phyloP scores from a whole-genome alignment of 2,329 filamentous ascomycete species.

The Nemania sp. region DNA sequence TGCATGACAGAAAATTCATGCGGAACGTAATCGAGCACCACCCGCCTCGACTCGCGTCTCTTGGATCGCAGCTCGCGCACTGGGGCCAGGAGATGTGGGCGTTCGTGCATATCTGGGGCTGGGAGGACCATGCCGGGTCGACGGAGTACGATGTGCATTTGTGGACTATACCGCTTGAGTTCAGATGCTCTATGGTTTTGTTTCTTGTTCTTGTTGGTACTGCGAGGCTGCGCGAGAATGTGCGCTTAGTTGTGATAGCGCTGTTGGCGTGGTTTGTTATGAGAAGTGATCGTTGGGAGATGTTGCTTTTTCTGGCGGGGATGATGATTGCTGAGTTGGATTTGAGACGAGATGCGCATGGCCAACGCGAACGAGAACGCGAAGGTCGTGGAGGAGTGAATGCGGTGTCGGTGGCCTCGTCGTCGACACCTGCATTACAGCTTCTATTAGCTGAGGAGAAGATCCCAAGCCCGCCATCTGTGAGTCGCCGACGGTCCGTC shows the following conservation, averaged over 20 bases:
- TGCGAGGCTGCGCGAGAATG: slow-evolving; percentile 48
- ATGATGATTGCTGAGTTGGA: slow-evolving; percentile 60
- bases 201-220: slow-evolving; percentile 57
- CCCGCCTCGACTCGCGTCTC: slow-evolving; percentile 43
- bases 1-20: slow-evolving; percentile 47
- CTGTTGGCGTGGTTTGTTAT: slow-evolving; percentile 50
- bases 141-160: slow-evolving; percentile 61
- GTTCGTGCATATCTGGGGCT: slow-evolving; percentile 56
- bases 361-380: slow-evolving; percentile 22
- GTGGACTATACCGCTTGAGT: slow-evolving; percentile 67
- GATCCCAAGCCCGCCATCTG: slow-evolving; percentile 4
- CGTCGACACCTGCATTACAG: slow-evolving; percentile 25
- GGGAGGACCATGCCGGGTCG: slow-evolving; percentile 51
- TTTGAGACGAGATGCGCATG: slow-evolving; percentile 51
- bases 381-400: not conserved
- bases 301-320: slow-evolving; percentile 58
- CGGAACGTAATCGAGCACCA: slow-evolving; percentile 55
- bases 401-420: not conserved
- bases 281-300: slow-evolving; percentile 55
- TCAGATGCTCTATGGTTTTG: slow-evolving; percentile 59
- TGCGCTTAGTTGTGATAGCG: slow-evolving; percentile 49
- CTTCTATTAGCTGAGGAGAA: slow-evolving; percentile 30
- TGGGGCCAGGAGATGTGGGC: slow-evolving; percentile 54
- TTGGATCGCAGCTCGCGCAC: slow-evolving; percentile 47
- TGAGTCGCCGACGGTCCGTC: slow-evolving; percentile 16